phyloP scores from a whole-genome alignment of 495 filamentous ascomycete genomes.

The Penicillium soppii region DNA sequence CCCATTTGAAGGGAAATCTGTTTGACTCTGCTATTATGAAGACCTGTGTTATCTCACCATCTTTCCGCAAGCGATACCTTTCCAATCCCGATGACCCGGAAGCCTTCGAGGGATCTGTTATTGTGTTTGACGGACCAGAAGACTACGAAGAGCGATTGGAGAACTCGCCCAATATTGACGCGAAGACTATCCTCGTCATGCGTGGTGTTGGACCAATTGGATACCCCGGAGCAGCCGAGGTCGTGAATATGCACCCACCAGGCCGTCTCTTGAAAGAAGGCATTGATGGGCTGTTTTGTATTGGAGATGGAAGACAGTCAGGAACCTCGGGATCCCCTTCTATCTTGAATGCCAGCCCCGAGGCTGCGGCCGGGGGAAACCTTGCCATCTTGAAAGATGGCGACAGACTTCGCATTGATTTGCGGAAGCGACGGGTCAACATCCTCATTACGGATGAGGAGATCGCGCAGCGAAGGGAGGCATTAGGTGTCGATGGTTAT shows the following conservation, averaged over 20 bases:
- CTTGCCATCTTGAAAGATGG: slow-evolving; percentile 54
- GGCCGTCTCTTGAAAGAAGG: slow-evolving; percentile 44
- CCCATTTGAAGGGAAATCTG: slow-evolving; percentile 50
- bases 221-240: slow-evolving; percentile 55
- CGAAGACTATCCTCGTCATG: slow-evolving; percentile 53
- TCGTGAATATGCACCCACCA: slow-evolving; percentile 58
- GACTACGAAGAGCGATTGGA: slow-evolving; percentile 51
- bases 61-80: slow-evolving; percentile 46
- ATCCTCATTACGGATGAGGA: slow-evolving; percentile 58
- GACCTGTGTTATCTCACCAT: slow-evolving; percentile 52
- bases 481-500: slow-evolving; percentile 33
- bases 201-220: slow-evolving; percentile 53
- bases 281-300: slow-evolving; percentile 51
- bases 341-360: slow-evolving; percentile 57
- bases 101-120: slow-evolving; percentile 51
- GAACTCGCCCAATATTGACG: slow-evolving; percentile 43
- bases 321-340: slow-evolving; percentile 56
- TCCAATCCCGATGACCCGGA: slow-evolving; percentile 50
- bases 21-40: slow-evolving; percentile 60
- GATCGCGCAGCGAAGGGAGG: slow-evolving; percentile 60
- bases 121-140: slow-evolving; percentile 55
- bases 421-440: slow-evolving; percentile 53
- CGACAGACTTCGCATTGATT: slow-evolving; percentile 55
- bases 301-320: slow-evolving; percentile 56
- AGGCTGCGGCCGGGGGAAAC: slow-evolving; percentile 61